Evolutionary conservation across 495 filamentous ascomycete species (phyloP).

Genomic region (Hypoxylon cercidicola): DNA sequence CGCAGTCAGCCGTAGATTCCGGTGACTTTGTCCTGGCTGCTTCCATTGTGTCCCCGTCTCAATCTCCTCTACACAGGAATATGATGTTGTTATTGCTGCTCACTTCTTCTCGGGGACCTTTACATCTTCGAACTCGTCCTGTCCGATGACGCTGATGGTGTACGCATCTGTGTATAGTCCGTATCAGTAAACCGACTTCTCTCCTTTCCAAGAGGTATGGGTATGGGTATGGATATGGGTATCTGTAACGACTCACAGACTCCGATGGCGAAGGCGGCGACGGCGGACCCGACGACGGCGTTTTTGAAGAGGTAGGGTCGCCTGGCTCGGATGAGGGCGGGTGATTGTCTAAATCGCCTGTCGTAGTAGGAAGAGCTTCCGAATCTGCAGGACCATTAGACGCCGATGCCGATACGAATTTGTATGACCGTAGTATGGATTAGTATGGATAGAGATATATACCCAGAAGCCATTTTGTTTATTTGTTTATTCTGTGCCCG

Average conservation of each 20-base stretch:
- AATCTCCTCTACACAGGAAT: neutral
- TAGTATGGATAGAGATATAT: constrained; percentile 2
- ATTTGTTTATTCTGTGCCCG: constrained; percentile 1
- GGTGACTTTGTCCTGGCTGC: neutral
- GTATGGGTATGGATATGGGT: neutral
- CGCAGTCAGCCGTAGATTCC: neutral
- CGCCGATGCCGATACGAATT: neutral
- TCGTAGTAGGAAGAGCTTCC: constrained; percentile 84
- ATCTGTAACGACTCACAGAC: constrained; percentile 75
- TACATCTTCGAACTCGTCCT: constrained; percentile 98
- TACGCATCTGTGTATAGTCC: constrained; percentile 71
- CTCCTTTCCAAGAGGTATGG: neutral
- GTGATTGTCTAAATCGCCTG: constrained; percentile 77
- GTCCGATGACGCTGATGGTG: constrained; percentile 88
- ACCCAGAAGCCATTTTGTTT: constrained; percentile 44
- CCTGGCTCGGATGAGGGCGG: constrained; percentile 88
- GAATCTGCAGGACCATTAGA: constrained; percentile 35
- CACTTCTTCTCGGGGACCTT: constrained; percentile 66
- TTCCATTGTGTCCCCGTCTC: neutral
- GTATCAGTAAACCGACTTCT: constrained; percentile 8
- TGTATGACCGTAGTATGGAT: neutral
- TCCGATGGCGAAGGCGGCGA: constrained; percentile 74
- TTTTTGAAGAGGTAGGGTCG: constrained; percentile 94
- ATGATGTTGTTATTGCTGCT: constrained; percentile 8
- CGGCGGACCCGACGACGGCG: constrained; percentile 72